A percentile compares a stretch with the other conserved stretches of the same genome.
phyloP scores from a whole-genome alignment of 176 grass and related monocot species.

The Avena sativa region DNA sequence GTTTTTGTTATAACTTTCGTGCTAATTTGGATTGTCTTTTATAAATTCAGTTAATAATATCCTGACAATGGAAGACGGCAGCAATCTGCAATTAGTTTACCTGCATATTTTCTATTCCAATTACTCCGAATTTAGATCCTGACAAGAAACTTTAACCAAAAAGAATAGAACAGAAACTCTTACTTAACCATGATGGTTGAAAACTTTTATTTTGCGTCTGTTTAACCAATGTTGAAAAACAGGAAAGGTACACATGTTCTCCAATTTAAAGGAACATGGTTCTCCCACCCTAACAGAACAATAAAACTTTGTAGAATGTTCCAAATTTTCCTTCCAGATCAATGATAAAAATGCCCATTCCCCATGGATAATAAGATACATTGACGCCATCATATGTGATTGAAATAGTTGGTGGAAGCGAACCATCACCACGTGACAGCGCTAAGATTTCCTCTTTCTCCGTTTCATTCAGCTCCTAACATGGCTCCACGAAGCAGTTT shows the following conservation, averaged over 20 bases:
- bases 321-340: neutral
- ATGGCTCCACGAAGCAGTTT: conserved; percentile 15
- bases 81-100: too few relatives aligned
- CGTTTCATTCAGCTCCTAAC: neutral
- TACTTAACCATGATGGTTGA: too few relatives aligned
- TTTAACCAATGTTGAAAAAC: too few relatives aligned
- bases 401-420: conserved; percentile 39
- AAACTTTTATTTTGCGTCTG: too few relatives aligned
- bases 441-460: conserved; percentile 32
- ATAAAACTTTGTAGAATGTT: neutral
- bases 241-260: conserved; percentile 4
- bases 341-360: neutral
- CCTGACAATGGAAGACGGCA: too few relatives aligned
- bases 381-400: conserved; percentile 28
- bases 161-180: too few relatives aligned
- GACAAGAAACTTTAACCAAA: too few relatives aligned
- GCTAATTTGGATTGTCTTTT: too few relatives aligned
- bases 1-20: too few relatives aligned
- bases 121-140: too few relatives aligned
- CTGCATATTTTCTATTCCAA: too few relatives aligned
- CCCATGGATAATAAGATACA: conserved; percentile 30
- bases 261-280: neutral
- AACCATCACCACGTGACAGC: conserved; percentile 36
- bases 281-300: neutral
- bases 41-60: too few relatives aligned